These are phyloP conservation scores for Arthrobotrys sphaeroides DNA, from an alignment of 2,329 filamentous ascomycete genomes.

Conservation along the genomic window DNA sequence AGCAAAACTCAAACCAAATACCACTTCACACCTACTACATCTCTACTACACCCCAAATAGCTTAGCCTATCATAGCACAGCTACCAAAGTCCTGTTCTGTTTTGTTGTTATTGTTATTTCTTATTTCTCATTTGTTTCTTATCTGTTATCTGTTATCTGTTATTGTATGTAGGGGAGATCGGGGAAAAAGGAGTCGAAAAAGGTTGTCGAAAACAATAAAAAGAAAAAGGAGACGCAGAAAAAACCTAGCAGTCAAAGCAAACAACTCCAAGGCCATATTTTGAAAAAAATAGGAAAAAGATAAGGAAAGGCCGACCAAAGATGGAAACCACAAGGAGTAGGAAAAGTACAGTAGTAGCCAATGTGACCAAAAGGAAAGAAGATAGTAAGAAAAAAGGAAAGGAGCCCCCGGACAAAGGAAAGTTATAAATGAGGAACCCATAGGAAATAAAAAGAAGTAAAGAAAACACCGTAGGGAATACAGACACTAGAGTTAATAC, in stretches of 20 bases:
- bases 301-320: slow-evolving; percentile 9
- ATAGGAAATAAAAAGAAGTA: slow-evolving; percentile 24
- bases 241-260: slow-evolving; percentile 24
- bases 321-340: slow-evolving; percentile 23
- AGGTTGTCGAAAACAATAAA: slow-evolving; percentile 3
- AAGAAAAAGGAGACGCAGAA: slow-evolving; percentile 1
- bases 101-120: too few species aligned
- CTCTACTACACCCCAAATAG: too few species aligned
- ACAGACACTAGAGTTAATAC: slow-evolving; percentile 46
- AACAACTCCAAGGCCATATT: slow-evolving; percentile 51
- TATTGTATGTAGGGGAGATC: slow-evolving; percentile 15
- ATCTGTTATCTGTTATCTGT: background rate
- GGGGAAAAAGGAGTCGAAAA: background rate
- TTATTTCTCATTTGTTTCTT: background rate
- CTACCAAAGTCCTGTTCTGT: too few species aligned
- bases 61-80: too few species aligned
- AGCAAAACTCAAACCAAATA: too few species aligned
- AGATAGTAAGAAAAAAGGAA: slow-evolving; percentile 26
- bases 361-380: slow-evolving; percentile 35
- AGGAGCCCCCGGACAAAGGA: slow-evolving; percentile 50
- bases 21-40: too few species aligned
- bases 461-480: slow-evolving; percentile 48
- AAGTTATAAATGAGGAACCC: slow-evolving; percentile 34
- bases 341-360: slow-evolving; percentile 32
- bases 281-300: slow-evolving; percentile 15